phyloP scores from a whole-genome alignment of 768 basidiomycete genomes.

The Kwoniella sp. region DNA sequence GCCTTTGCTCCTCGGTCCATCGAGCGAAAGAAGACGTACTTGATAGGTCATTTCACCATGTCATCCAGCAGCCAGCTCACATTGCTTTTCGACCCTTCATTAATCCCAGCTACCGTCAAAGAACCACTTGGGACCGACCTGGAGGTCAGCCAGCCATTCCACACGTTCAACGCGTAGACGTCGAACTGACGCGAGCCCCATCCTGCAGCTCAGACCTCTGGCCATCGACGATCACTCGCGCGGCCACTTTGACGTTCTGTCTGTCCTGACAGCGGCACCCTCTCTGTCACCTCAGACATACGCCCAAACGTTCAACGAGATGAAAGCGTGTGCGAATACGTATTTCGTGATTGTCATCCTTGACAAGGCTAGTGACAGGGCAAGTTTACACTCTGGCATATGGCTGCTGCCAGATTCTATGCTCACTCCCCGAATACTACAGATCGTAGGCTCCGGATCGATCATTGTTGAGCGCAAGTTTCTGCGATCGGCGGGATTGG shows the following conservation, averaged over 20 bases:
- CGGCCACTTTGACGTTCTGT: slow-evolving; percentile 76
- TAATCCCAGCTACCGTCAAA: slow-evolving; percentile 12
- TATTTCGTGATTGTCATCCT: slow-evolving; percentile 86
- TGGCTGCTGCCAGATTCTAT: neutral
- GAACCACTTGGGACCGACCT: slow-evolving; percentile 11
- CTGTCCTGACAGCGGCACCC: slow-evolving; percentile 65
- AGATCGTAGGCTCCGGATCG: slow-evolving; percentile 75
- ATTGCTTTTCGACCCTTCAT: slow-evolving; percentile 13
- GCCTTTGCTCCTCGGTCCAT: no score
- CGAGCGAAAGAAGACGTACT: no score
- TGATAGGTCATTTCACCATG: neutral
- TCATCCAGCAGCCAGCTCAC: slow-evolving; percentile 6
- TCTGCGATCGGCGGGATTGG: slow-evolving; percentile 72
- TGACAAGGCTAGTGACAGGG: slow-evolving; percentile 62
- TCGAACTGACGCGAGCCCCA: neutral
- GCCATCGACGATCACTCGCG: slow-evolving; percentile 75
- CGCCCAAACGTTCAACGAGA: slow-evolving; percentile 48
- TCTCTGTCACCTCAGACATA: slow-evolving; percentile 67
- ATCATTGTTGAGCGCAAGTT: slow-evolving; percentile 94
- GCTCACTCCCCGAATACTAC: neutral
- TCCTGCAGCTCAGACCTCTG: slow-evolving; percentile 77
- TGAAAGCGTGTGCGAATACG: slow-evolving; percentile 52
- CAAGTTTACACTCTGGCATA: neutral
- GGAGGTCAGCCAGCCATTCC: slow-evolving; percentile 1
- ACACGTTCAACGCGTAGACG: neutral